Conservation (phyloP, 305 asterid genomes). For the Salvia sclarea region DNA sequence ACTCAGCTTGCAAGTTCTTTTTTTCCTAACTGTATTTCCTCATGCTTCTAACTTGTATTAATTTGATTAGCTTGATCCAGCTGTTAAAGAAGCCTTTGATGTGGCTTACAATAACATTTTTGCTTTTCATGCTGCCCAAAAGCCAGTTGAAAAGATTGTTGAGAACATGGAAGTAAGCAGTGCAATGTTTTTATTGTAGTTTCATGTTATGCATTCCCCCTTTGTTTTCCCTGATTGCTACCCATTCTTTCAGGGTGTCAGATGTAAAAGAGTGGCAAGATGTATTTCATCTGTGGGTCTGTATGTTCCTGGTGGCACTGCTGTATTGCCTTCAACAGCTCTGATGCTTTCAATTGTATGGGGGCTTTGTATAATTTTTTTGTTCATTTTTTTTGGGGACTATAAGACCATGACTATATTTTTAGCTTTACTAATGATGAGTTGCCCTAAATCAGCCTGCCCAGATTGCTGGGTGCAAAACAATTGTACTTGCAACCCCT, state of each 20-base stretch:
- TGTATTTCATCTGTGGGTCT: slow-evolving; percentile 94
- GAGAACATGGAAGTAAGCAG: slow-evolving; percentile 88
- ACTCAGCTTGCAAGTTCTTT: slow-evolving; percentile 9
- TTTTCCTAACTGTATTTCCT: slow-evolving; percentile 17
- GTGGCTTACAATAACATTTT: slow-evolving; percentile 86
- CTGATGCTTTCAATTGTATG: slow-evolving; percentile 97
- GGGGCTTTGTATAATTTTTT: slow-evolving; percentile 33
- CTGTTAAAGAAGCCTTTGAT: slow-evolving; percentile 88
- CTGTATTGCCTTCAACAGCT: slow-evolving; percentile 98
- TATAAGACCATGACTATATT: slow-evolving; percentile 22
- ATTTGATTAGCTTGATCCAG: slow-evolving; percentile 73
- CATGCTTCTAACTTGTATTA: slow-evolving; percentile 30
- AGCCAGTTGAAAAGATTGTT: slow-evolving; percentile 73
- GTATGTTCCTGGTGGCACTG: slow-evolving; percentile 99
- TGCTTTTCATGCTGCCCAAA: slow-evolving; percentile 93
- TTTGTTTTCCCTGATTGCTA: slow-evolving; percentile 25
- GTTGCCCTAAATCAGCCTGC: slow-evolving; percentile 75
- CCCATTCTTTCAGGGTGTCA: slow-evolving; percentile 72
- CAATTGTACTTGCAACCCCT: slow-evolving; percentile 91
- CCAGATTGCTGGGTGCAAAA: slow-evolving; percentile 96
- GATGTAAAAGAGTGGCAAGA: slow-evolving; percentile 93
- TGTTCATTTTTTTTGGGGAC: slow-evolving; percentile 9
- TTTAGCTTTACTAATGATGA: slow-evolving; percentile 31
- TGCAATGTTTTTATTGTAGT: slow-evolving; percentile 19
- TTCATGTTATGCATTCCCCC: slow-evolving; percentile 13